Percentiles rank a stretch among this genome's conserved stretches.
These are phyloP conservation scores for Rhizopus arrhizus DNA, from an alignment of 371 early-diverging fungal genomes.

Conservation along the genomic window DNA sequence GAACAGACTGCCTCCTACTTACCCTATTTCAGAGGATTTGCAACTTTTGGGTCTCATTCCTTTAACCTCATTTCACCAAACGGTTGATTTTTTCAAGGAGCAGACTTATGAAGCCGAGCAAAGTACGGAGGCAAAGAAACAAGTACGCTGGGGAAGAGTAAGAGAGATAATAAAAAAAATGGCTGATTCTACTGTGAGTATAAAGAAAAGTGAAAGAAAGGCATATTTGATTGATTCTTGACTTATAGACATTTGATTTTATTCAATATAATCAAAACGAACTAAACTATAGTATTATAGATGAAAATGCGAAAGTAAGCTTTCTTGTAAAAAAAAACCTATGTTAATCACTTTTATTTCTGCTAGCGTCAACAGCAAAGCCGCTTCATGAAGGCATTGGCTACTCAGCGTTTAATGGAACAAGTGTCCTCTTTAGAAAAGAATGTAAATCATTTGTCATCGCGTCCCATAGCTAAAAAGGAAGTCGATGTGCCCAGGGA, in stretches of 20 bases:
- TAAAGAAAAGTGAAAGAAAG: slow-evolving; percentile 2
- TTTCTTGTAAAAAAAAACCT: background rate
- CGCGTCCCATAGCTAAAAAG: slow-evolving; percentile 17
- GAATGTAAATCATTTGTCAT: slow-evolving; percentile 45
- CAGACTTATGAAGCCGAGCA: slow-evolving; percentile 27
- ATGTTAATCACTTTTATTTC: too few relatives aligned
- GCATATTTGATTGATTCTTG: background rate
- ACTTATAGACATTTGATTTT: slow-evolving; percentile 50
- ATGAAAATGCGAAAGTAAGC: slow-evolving; percentile 57
- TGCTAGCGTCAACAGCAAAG: slow-evolving; percentile 54
- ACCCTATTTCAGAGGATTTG: slow-evolving; percentile 48
- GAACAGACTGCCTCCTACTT: slow-evolving; percentile 39
- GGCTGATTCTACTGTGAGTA: slow-evolving; percentile 40
- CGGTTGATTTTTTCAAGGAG: slow-evolving; percentile 51
- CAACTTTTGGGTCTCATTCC: slow-evolving; percentile 39
- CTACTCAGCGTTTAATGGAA: slow-evolving; percentile 65
- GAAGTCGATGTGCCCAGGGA: slow-evolving; percentile 14
- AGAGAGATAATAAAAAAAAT: slow-evolving; percentile 42
- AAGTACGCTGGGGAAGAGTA: slow-evolving; percentile 52
- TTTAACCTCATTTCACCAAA: slow-evolving; percentile 33
- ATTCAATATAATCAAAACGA: slow-evolving; percentile 53
- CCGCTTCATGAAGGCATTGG: slow-evolving; percentile 65
- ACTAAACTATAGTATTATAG: slow-evolving; percentile 57
- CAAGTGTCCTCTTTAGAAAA: slow-evolving; percentile 65
- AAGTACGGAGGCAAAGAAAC: slow-evolving; percentile 33